Conservation (phyloP, 306 rosid species). For the Alnus glutinosa region DNA sequence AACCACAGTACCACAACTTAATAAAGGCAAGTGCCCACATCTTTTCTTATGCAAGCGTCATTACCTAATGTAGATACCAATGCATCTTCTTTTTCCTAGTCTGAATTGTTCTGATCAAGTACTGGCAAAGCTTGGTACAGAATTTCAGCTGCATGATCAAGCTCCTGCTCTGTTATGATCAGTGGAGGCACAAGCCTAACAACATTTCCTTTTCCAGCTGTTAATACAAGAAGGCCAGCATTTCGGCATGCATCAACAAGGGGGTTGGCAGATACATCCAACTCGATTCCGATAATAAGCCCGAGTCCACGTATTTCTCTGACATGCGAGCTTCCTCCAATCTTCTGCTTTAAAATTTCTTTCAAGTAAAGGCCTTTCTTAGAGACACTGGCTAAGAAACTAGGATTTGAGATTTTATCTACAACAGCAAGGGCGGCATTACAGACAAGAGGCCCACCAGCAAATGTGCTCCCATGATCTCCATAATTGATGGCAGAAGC, state of each 20-base stretch:
- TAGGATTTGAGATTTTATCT: conserved; percentile 63
- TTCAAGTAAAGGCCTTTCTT: conserved; percentile 65
- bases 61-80: neutral
- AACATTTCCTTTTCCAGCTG: conserved; percentile 87
- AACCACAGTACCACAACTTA: too few relatives aligned
- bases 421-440: conserved; percentile 73
- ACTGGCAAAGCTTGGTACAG: conserved; percentile 46
- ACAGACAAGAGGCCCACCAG: conserved; percentile 76
- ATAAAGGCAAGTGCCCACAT: too few relatives aligned
- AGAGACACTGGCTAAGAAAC: conserved; percentile 62
- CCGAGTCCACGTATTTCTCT: conserved; percentile 77
- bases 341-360: conserved; percentile 62
- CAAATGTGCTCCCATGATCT: conserved; percentile 94
- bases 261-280: conserved; percentile 68
- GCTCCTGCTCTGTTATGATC: conserved; percentile 77
- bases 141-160: conserved; percentile 65
- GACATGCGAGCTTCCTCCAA: conserved; percentile 70
- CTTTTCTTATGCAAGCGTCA: too few relatives aligned
- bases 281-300: conserved; percentile 73
- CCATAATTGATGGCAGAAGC: conserved; percentile 74
- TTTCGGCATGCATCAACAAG: conserved; percentile 74
- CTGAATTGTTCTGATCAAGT: conserved; percentile 44
- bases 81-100: conserved; percentile 27
- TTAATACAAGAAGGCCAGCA: conserved; percentile 67
- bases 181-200: conserved; percentile 91